phyloP scores from a whole-genome alignment of 164 flowering plant genomes.

The Pachysandra terminalis region DNA sequence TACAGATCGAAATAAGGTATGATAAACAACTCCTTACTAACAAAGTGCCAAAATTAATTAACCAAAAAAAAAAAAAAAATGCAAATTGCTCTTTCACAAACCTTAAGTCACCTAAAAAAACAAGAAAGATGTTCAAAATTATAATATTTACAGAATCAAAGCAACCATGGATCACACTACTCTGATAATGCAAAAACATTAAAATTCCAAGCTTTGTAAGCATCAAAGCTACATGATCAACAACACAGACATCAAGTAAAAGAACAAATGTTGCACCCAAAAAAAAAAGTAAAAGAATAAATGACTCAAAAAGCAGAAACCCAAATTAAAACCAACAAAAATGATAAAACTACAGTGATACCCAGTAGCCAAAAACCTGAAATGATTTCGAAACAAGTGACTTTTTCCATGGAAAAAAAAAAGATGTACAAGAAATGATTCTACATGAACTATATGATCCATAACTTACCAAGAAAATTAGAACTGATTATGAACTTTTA shows the following conservation, averaged over 20 bases:
- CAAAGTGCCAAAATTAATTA: conserved; percentile 14
- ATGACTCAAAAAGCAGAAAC: not conserved
- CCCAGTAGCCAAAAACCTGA: not conserved
- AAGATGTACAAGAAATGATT: not conserved
- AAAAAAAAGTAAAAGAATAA: too few relatives aligned
- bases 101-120: too few relatives aligned
- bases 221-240: not conserved
- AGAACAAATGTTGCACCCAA: too few relatives aligned
- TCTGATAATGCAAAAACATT: not conserved
- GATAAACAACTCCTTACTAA: conserved; percentile 3
- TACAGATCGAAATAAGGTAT: not conserved
- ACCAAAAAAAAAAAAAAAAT: conserved; percentile 1
- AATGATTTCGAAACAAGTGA: not conserved
- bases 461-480: not conserved
- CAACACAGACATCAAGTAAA: not conserved
- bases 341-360: too few relatives aligned
- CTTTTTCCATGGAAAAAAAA: not conserved
- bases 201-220: not conserved
- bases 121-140: not conserved
- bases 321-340: not conserved
- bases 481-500: not conserved
- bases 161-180: too few relatives aligned
- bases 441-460: not conserved
- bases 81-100: too few relatives aligned
- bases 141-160: not conserved